Conservation (phyloP, 441 rosid genomes). For the California macrophylla region DNA sequence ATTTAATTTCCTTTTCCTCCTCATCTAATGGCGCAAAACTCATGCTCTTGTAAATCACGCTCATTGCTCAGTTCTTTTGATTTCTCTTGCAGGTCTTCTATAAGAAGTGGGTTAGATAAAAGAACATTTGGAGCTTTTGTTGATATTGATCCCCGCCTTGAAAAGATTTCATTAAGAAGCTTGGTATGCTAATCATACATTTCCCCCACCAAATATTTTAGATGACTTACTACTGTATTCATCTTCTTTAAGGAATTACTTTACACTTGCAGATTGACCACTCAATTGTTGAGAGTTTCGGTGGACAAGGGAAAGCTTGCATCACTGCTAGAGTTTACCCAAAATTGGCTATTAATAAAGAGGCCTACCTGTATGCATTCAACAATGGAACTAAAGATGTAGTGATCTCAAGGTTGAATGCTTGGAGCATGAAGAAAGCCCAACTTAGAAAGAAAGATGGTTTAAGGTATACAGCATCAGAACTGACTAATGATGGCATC, state of each 20-base stretch:
- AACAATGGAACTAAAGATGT: constrained; percentile 9
- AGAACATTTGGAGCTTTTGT: constrained; percentile 2
- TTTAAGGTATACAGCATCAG: not conserved
- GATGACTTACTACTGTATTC: not conserved
- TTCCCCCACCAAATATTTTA: not conserved
- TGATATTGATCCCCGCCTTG: not conserved
- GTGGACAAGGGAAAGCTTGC: not conserved
- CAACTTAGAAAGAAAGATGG: not conserved
- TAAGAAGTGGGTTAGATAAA: not conserved
- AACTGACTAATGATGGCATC: not conserved
- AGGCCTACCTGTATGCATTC: not conserved
- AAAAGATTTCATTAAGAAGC: not conserved
- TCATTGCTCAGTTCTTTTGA: not conserved
- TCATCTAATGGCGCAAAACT: not conserved
- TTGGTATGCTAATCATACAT: not conserved
- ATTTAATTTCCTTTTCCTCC: not conserved
- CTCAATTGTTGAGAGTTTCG: constrained; percentile 8
- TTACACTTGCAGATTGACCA: constrained; percentile 5
- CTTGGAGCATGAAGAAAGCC: constrained; percentile 3
- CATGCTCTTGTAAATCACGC: not conserved
- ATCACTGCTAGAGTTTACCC: constrained; percentile 3
- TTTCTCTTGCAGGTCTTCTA: not conserved
- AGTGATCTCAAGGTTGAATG: not conserved
- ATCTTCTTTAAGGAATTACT: not conserved
- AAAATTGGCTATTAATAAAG: not conserved